Base-by-base conservation (phyloP, 306 rosid species). In the Castanospermum australe region DNA sequence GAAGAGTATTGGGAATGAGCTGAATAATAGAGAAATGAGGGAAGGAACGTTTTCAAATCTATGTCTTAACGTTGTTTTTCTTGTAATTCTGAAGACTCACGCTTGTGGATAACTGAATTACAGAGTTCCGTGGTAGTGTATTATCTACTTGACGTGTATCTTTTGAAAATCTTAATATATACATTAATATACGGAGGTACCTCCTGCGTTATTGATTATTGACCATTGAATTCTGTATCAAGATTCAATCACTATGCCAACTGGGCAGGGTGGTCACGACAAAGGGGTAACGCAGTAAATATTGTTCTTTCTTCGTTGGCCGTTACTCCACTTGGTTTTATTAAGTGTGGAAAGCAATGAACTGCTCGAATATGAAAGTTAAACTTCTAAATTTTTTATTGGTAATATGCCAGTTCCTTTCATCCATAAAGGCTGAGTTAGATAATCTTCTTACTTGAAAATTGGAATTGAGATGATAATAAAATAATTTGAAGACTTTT, bases 271-370 rank as follows among this genome's bases (percentile, higher is more conserved):
- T 41, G 44, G 18, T 42, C 24, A 2, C 24, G 20, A 3, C 47
- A 81, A 51, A 21, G 5, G 12, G 68, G 22, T 15, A n/a, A 41
- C 5, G 14, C 5, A 20, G n/a, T 33, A 38, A 75, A 24, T 45
- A 50, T n/a, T 51, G 20, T 35, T 36, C 17, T 67, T 72, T 21
- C 8, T 55, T 25, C 21, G 6, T 67, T 38, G 56, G 44, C 64
- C 45, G 59, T 75, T 70, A n/a, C 45, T 62, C 30, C 48, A 36
- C 60, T 41, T 63, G 52, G 57, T 74, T 60, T 67, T 54, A 24
- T n/a, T 39, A 60, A 32, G 6, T 52, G 50, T 3, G 44, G 62
- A 71, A 69, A 55, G 48, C 68, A 42, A 62, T 41, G 33, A 42
- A 70, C 42, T 79, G n/a, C 55, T 66, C 32, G 28, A 51, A 76